Base-by-base conservation (phyloP, 495 filamentous ascomycete genomes). In the Beverwykella pulmonaria region DNA sequence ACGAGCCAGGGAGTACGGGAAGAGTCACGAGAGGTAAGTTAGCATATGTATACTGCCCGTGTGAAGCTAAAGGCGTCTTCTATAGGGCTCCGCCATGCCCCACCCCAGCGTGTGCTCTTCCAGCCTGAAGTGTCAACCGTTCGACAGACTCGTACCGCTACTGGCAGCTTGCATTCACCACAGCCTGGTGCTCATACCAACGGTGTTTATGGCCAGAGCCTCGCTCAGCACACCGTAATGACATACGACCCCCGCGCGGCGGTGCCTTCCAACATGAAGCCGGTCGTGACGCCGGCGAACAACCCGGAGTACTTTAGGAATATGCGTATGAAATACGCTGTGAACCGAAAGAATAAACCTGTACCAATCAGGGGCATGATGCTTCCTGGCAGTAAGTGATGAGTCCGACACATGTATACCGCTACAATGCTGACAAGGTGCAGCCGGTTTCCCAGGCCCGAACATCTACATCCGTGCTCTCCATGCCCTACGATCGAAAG, bases 401-500 rank as follows among this genome's bases (percentile, higher is more conserved):
- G 5, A 34, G 32, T 44, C 17, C 17, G 39, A 2, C 9, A 44
- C 4, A 34, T 12, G 12, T 44, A n/a, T n/a, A 44, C 19, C 5
- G 30, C 25, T 14, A 48, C 20, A 9, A 27, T 44, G 32, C 32
- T 46, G 17, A 14, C 15, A 0, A 1, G 1, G 8, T 58, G 36
- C 2, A 87, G 85, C 81, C 56, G 83, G 82, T 4, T 87, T 85
- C 61, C 83, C 88, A 52, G 89, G 89, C 10, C 89, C 89, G 4
- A 92, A 93, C 74, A 96, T 97, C 54, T 97, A 96, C 70, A 88
- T 92, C 57, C 87, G 92, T 10, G 92, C 90, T 55, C 85, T 93
- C 49, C 62, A 77, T 17, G 87, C 92, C 0, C 81, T 99, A 48
- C 90, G 89, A 57, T 95, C 91, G 27, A 86, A 87, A 0, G 86